Percentiles rank a stretch among this genome's conserved stretches.
phyloP scores from a whole-genome alignment of 768 basidiomycete species.

The Cystobasidium onofrii region DNA sequence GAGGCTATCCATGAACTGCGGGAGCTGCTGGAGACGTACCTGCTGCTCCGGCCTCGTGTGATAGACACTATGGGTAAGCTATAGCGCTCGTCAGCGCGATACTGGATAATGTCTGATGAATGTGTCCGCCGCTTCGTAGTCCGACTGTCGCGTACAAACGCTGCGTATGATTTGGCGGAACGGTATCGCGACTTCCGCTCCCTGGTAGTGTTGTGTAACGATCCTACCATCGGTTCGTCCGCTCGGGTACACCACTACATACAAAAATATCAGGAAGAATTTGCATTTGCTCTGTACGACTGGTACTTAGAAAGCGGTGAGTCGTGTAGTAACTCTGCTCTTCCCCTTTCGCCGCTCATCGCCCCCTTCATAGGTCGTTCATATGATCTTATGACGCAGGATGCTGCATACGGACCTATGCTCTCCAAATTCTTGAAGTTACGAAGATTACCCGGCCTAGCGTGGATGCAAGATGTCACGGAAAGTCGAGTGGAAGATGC shows the following conservation, averaged over 20 bases:
- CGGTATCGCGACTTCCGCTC: conserved; percentile 75
- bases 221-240: conserved; percentile 51
- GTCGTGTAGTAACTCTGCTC: conserved; percentile 36
- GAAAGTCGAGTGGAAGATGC: conserved; percentile 61
- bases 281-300: conserved; percentile 78
- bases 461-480: conserved; percentile 82
- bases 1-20: conserved; percentile 53
- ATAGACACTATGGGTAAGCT: conserved; percentile 70
- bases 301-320: conserved; percentile 86
- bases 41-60: conserved; percentile 63
- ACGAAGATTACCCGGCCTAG: conserved; percentile 52
- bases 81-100: background rate
- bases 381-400: conserved; percentile 70
- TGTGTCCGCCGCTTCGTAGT: conserved; percentile 49
- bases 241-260: conserved; percentile 58
- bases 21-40: conserved; percentile 61
- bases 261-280: conserved; percentile 67
- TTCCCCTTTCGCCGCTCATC: background rate
- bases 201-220: conserved; percentile 67
- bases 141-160: conserved; percentile 56
- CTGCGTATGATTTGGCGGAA: conserved; percentile 77
- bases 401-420: conserved; percentile 56
- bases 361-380: conserved; percentile 58
- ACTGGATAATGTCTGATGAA: background rate
- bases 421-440: conserved; percentile 66